Conservation (phyloP, 2,329 filamentous ascomycete species). For the Ceratocystiopsis sp. region DNA sequence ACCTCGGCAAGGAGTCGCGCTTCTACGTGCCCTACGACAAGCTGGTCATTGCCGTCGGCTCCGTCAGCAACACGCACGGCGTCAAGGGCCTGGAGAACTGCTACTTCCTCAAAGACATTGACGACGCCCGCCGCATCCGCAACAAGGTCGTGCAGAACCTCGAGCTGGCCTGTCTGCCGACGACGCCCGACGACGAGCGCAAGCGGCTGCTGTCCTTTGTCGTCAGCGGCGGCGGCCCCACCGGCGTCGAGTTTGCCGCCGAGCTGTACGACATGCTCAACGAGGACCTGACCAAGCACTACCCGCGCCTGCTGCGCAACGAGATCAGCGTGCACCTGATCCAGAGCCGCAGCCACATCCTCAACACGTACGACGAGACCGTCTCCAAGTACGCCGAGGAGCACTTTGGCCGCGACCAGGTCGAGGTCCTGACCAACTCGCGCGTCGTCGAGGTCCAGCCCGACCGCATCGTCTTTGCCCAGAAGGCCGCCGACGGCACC, state of each 20-base stretch:
- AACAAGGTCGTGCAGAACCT: constrained; percentile 81
- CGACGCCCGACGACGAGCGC: constrained; percentile 75
- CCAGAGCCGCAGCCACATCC: constrained; percentile 81
- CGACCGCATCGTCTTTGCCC: constrained; percentile 78
- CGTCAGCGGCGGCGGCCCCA: constrained; percentile 87
- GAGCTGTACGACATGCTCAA: constrained; percentile 94
- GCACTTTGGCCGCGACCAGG: constrained; percentile 76
- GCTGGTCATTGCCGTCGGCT: constrained; percentile 80
- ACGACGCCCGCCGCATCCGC: constrained; percentile 76
- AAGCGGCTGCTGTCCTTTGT: constrained; percentile 83
- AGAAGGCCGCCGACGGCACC: constrained; percentile 52
- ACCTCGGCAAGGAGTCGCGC: constrained; percentile 51
- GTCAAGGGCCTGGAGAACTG: constrained; percentile 90
- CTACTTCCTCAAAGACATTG: constrained; percentile 88
- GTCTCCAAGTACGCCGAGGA: constrained; percentile 85
- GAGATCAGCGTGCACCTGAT: constrained; percentile 97
- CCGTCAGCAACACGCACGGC: constrained; percentile 83
- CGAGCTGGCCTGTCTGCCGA: constrained; percentile 82
- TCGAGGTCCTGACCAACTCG: constrained; percentile 83
- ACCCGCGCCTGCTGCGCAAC: constrained; percentile 81
- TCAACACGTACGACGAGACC: constrained; percentile 96
- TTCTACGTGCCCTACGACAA: constrained; percentile 99
- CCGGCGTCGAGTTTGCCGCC: constrained; percentile 92
- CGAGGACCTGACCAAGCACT: constrained; percentile 71
- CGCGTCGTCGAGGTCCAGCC: constrained; percentile 74